phyloP scores from a whole-genome alignment of 2,329 filamentous ascomycete species.

The Penicillium glabrum region DNA sequence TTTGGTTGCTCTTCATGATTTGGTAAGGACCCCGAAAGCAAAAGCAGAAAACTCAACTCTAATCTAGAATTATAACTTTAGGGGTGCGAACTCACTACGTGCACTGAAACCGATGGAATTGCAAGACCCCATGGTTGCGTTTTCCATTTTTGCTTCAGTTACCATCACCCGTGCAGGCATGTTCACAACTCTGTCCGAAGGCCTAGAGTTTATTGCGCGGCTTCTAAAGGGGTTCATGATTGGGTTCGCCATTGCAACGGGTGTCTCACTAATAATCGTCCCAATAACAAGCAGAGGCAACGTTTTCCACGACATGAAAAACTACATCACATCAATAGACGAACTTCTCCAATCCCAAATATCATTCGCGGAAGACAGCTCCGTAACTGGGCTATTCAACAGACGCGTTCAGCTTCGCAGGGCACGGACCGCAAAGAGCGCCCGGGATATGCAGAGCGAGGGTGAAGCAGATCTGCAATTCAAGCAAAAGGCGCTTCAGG shows the following conservation, averaged over 20 bases:
- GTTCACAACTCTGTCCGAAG: slow-evolving; percentile 43
- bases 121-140: slow-evolving; percentile 66
- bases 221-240: slow-evolving; percentile 64
- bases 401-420: slow-evolving; percentile 15
- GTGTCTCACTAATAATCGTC: slow-evolving; percentile 63
- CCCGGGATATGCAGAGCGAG: slow-evolving; percentile 7
- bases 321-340: slow-evolving; percentile 55
- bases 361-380: slow-evolving; percentile 53
- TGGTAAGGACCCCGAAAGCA: slow-evolving; percentile 42
- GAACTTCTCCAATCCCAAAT: slow-evolving; percentile 60
- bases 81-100: slow-evolving; percentile 60
- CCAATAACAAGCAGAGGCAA: slow-evolving; percentile 65
- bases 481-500: slow-evolving; percentile 27
- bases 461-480: slow-evolving; percentile 10
- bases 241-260: slow-evolving; percentile 64
- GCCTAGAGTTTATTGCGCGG: slow-evolving; percentile 40
- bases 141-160: slow-evolving; percentile 66
- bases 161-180: slow-evolving; percentile 54
- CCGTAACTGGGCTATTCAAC: slow-evolving; percentile 7
- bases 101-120: slow-evolving; percentile 62
- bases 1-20: slow-evolving; percentile 70
- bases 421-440: slow-evolving; percentile 18
- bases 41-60: background rate
- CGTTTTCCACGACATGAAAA: slow-evolving; percentile 58
- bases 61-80: slow-evolving; percentile 2